These are phyloP conservation scores for Cryptosporidium viatorum DNA, from an alignment of 169 alveolate species.

Conservation along the genomic window DNA sequence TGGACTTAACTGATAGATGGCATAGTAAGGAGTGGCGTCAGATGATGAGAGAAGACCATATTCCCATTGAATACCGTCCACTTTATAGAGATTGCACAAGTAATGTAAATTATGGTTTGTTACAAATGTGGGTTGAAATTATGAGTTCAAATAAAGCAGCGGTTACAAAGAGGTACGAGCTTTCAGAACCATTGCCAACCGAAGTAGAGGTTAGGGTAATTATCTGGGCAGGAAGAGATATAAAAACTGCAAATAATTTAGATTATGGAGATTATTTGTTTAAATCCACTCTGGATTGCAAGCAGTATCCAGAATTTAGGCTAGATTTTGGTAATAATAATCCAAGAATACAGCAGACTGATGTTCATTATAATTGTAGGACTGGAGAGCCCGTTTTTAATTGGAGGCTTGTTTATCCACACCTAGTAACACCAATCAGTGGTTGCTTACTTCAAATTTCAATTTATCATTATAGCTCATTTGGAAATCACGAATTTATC, in stretches of 20 bases:
- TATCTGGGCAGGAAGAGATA: constrained; percentile 80
- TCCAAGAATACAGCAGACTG: constrained; percentile 87
- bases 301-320: constrained; percentile 83
- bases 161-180: constrained; percentile 82
- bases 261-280: constrained; percentile 69
- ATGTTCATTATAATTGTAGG: constrained; percentile 90
- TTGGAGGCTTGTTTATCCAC: constrained; percentile 92
- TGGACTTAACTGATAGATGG: constrained; percentile 92
- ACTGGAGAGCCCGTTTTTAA: constrained; percentile 89
- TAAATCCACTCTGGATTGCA: constrained; percentile 86
- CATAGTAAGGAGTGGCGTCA: constrained; percentile 89
- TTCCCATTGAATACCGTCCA: constrained; percentile 90
- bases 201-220: constrained; percentile 85
- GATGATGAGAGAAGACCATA: constrained; percentile 84
- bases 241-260: constrained; percentile 69
- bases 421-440: constrained; percentile 86
- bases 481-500: constrained; percentile 86
- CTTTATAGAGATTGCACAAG: constrained; percentile 76
- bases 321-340: constrained; percentile 74
- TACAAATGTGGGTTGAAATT: constrained; percentile 88
- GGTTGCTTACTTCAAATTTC: constrained; percentile 91
- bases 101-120: constrained; percentile 77
- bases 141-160: constrained; percentile 83
- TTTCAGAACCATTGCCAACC: constrained; percentile 83
- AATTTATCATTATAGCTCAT: constrained; percentile 86